These are phyloP conservation scores for Akanthomyces muscarius DNA, from an alignment of 2,329 filamentous ascomycete genomes.

Conservation along the genomic window DNA sequence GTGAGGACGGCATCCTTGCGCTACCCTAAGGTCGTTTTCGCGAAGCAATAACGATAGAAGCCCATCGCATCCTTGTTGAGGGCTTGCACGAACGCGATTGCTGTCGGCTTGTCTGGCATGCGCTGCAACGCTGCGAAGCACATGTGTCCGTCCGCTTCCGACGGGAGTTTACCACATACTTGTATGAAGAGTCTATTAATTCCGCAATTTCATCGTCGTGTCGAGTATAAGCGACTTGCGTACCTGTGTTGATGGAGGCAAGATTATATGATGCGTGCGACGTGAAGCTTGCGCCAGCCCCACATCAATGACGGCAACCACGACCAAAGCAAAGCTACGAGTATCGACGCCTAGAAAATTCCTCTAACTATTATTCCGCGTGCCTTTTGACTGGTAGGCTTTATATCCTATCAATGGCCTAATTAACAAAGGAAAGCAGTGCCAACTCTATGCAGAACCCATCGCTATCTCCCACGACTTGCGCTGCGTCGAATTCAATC, in stretches of 20 bases:
- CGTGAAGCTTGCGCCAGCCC: neutral
- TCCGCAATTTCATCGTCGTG: neutral
- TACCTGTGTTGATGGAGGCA: neutral
- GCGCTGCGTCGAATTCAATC: neutral
- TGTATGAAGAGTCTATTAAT: too few relatives aligned
- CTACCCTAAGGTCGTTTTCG: neutral
- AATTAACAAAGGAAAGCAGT: neutral
- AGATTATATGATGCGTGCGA: neutral
- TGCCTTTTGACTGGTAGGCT: neutral
- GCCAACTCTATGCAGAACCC: neutral
- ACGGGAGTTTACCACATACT: too few relatives aligned
- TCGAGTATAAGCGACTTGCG: neutral
- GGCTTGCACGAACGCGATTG: neutral
- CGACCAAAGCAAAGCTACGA: neutral
- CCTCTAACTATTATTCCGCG: neutral
- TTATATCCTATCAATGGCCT: neutral
- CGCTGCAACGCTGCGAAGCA: neutral
- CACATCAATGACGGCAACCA: slow-evolving; percentile 5
- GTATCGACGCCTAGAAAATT: neutral
- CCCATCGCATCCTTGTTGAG: neutral
- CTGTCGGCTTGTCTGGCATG: neutral
- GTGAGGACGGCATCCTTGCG: slow-evolving; percentile 1
- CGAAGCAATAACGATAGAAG: neutral
- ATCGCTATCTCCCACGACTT: neutral
- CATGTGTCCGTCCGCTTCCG: neutral